Conservation (phyloP, 2,329 filamentous ascomycete species). For the Incumbomyces delicatus region DNA sequence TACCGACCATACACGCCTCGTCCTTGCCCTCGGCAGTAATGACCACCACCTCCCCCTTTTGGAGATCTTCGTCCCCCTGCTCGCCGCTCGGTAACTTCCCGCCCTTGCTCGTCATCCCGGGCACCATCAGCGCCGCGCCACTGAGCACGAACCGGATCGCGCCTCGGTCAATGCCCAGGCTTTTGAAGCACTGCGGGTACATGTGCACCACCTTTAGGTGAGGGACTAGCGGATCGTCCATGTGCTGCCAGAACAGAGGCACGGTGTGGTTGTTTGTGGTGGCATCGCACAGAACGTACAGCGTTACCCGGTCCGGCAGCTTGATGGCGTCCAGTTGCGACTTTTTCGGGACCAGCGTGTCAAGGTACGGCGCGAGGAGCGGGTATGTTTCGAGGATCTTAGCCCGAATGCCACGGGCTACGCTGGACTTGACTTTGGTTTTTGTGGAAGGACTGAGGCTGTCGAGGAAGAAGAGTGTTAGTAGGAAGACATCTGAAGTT, state of each 20-base stretch:
- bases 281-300: conserved; percentile 66
- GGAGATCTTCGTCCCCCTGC: conserved; percentile 50
- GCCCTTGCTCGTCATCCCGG: conserved; percentile 75
- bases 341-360: conserved; percentile 93
- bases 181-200: conserved; percentile 75
- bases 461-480: conserved; percentile 1
- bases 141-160: conserved; percentile 94
- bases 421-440: conserved; percentile 95
- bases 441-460: conserved; percentile 71
- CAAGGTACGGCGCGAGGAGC: conserved; percentile 74
- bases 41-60: conserved; percentile 75
- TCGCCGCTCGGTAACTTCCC: conserved; percentile 58
- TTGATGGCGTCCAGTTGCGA: conserved; percentile 82
- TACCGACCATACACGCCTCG: conserved; percentile 78
- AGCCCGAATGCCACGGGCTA: conserved; percentile 74
- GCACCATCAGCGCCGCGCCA: conserved; percentile 92
- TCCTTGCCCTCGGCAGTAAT: conserved; percentile 89
- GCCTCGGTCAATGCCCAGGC: conserved; percentile 82
- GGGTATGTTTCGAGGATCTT: conserved; percentile 80
- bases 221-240: conserved; percentile 66
- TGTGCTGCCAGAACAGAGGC: conserved; percentile 87
- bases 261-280: conserved; percentile 29
- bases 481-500: not conserved
- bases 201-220: conserved; percentile 84
- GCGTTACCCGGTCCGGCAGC: conserved; percentile 77